Evolutionary conservation across 306 rosid species (phyloP).

Genomic region (Leucaena leucocephala): DNA sequence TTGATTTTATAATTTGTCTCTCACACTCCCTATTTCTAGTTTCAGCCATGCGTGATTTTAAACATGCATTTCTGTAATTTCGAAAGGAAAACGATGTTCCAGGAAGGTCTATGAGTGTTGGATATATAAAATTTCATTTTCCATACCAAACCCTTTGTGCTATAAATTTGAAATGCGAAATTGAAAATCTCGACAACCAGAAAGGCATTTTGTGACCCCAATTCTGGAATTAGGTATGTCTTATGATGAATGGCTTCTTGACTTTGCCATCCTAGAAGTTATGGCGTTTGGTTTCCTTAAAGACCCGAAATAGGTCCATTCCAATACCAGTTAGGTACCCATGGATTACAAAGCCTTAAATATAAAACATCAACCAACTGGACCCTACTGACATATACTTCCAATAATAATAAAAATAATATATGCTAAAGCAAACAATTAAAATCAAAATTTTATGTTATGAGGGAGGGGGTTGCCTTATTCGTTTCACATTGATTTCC

Average conservation of each 20-base stretch:
- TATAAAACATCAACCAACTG: neutral
- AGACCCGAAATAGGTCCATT: slow-evolving; percentile 5
- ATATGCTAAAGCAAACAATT: neutral
- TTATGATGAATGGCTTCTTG: neutral
- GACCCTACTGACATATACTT: slow-evolving; percentile 1
- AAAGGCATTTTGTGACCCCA: neutral
- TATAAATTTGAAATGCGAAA: slow-evolving; percentile 1
- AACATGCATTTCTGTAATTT: neutral
- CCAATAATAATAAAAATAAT: neutral
- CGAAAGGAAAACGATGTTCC: neutral
- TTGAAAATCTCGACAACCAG: slow-evolving; percentile 23
- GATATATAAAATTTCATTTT: neutral
- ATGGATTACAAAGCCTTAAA: neutral
- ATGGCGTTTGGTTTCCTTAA: neutral
- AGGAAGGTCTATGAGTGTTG: neutral
- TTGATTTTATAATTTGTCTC: neutral
- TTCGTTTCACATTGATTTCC: slow-evolving; percentile 3
- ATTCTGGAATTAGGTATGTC: slow-evolving; percentile 30
- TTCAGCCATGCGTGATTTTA: neutral
- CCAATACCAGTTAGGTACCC: neutral
- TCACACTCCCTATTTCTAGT: neutral
- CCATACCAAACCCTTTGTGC: neutral
- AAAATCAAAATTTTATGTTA: neutral
- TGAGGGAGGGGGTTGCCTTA: neutral
- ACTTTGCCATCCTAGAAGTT: slow-evolving; percentile 2